Conservation (phyloP, 805 yeast genomes). For the Metschnikowia aberdeeniae region DNA sequence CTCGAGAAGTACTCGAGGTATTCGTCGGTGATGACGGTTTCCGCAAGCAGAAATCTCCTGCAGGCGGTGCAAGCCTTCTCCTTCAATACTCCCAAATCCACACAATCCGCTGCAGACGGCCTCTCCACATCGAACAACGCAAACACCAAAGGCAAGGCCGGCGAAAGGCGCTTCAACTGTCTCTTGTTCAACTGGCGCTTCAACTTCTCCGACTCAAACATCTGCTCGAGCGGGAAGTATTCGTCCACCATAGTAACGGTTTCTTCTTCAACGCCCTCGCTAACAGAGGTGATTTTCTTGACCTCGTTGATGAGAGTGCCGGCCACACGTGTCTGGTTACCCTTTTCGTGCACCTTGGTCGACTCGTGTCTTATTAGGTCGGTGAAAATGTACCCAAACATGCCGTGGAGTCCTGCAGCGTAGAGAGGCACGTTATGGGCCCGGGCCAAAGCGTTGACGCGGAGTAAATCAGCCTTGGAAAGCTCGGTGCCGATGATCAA, state of each 20-base stretch:
- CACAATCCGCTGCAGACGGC: conserved; percentile 21
- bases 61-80: conserved; percentile 25
- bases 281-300: conserved; percentile 31
- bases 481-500: conserved; percentile 75
- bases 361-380: conserved; percentile 70
- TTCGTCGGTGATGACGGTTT: conserved; percentile 40
- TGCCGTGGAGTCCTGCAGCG: conserved; percentile 66
- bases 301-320: conserved; percentile 50
- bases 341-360: conserved; percentile 47
- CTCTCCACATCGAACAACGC: conserved; percentile 49
- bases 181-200: conserved; percentile 40
- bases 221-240: conserved; percentile 32
- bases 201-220: conserved; percentile 33
- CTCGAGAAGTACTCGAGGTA: conserved; percentile 37
- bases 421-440: conserved; percentile 59
- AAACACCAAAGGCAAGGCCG: conserved; percentile 55
- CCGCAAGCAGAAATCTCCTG: conserved; percentile 36
- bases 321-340: conserved; percentile 36
- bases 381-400: conserved; percentile 75
- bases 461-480: conserved; percentile 33
- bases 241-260: conserved; percentile 34
- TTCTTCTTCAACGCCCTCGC: conserved; percentile 42
- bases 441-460: conserved; percentile 57
- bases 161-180: conserved; percentile 48
- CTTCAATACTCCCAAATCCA: conserved; percentile 28